Percentiles rank a stretch among this genome's conserved stretches.
phyloP scores from a whole-genome alignment of 257 asterid genomes.

The Dorcoceras hygrometricum region DNA sequence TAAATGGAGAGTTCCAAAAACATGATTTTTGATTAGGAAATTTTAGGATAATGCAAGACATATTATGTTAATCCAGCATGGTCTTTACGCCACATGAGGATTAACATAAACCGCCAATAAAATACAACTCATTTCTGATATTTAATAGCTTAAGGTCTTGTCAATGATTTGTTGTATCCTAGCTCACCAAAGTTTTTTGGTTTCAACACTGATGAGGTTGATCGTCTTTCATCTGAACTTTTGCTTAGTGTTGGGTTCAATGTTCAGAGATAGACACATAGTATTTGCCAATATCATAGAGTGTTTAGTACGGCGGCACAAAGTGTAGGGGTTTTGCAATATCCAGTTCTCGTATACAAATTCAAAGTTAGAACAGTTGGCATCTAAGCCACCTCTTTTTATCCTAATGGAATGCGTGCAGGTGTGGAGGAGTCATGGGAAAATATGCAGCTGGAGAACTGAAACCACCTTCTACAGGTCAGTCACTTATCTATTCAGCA shows the following conservation, averaged over 20 bases:
- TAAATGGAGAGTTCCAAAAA: background rate
- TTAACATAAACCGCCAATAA: background rate
- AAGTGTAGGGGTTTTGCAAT: constrained; percentile 2
- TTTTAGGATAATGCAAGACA: background rate
- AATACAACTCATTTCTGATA: background rate
- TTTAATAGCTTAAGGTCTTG: background rate
- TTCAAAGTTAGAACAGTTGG: background rate
- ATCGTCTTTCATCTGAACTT: background rate
- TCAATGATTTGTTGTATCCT: background rate
- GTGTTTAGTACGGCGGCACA: background rate
- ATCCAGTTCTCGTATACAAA: constrained; percentile 8
- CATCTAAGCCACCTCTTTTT: background rate
- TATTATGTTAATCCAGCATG: background rate
- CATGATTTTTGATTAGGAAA: background rate
- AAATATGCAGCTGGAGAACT: constrained; percentile 99
- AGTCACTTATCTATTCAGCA: constrained; percentile 31
- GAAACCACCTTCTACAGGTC: constrained; percentile 88
- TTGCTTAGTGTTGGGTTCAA: background rate
- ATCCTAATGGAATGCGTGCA: constrained; percentile 25
- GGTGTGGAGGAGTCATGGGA: constrained; percentile 99
- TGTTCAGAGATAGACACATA: background rate
- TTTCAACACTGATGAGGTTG: background rate
- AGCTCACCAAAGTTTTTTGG: background rate
- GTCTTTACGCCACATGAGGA: background rate
- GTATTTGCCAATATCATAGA: background rate